These are phyloP conservation scores for Tilletia setariae DNA, from an alignment of 1,284 basidiomycete species.

Conservation along the genomic window DNA sequence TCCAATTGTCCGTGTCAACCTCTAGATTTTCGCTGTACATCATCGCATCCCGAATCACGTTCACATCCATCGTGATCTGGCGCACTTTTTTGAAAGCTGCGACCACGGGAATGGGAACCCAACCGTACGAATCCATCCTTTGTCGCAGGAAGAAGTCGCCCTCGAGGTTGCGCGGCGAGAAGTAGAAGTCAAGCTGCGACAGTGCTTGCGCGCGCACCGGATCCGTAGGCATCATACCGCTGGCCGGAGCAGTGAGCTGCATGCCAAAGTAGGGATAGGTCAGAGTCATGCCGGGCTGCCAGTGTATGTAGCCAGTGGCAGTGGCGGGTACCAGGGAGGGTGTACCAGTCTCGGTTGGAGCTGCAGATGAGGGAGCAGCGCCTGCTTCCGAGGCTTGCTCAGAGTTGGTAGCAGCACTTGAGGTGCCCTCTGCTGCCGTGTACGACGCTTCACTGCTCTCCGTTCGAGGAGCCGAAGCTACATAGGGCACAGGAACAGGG, in stretches of 20 bases:
- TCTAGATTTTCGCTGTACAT: conserved; percentile 32
- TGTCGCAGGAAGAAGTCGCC: conserved; percentile 46
- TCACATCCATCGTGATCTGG: conserved; percentile 23
- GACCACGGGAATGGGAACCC: conserved; percentile 37
- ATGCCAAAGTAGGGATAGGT: neutral
- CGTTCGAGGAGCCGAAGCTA: neutral
- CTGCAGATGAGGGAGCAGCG: neutral
- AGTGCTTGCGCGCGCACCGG: conserved; percentile 27
- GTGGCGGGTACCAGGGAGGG: neutral
- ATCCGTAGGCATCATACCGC: conserved; percentile 19
- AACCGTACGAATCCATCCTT: conserved; percentile 45
- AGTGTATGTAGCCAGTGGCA: neutral
- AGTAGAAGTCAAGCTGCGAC: conserved; percentile 51
- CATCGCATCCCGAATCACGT: conserved; percentile 32
- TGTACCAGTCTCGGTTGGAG: neutral
- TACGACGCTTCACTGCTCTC: conserved; percentile 1
- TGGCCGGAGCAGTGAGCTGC: neutral
- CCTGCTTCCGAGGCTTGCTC: conserved; percentile 5
- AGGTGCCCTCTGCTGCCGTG: neutral
- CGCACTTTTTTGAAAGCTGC: conserved; percentile 42
- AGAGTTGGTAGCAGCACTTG: neutral
- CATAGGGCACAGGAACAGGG: conserved; percentile 14
- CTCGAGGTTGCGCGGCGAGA: conserved; percentile 42
- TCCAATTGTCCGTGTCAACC: conserved; percentile 26
- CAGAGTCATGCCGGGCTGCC: neutral